A percentile compares a stretch with the other conserved stretches of the same genome.
Conservation (phyloP, 305 asterid species). For the Galium porrigens region DNA sequence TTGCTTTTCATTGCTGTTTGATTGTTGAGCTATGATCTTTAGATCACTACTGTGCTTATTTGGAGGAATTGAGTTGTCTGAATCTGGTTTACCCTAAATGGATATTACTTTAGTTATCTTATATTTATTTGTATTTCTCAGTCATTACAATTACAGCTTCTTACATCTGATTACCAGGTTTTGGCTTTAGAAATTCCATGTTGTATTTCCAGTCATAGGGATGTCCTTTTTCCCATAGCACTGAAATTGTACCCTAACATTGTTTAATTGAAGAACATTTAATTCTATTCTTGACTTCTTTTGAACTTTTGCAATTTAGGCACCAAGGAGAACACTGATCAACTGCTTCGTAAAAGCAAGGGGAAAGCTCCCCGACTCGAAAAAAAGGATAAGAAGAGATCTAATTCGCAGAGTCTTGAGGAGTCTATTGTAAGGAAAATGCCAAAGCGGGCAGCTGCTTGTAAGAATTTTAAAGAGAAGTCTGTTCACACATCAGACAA, state of each 20-base stretch:
- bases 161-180: background rate
- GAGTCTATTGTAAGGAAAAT: conserved; percentile 42
- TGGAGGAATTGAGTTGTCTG: background rate
- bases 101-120: background rate
- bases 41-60: background rate
- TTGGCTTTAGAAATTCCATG: background rate
- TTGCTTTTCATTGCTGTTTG: background rate
- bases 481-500: conserved; percentile 28
- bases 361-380: conserved; percentile 27
- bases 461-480: conserved; percentile 64
- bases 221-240: background rate
- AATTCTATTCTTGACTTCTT: conserved; percentile 1
- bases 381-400: conserved; percentile 39
- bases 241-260: background rate
- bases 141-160: background rate
- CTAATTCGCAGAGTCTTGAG: conserved; percentile 26
- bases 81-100: background rate
- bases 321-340: conserved; percentile 21
- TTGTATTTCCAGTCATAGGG: background rate
- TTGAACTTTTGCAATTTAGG: conserved; percentile 23
- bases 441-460: conserved; percentile 89
- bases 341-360: conserved; percentile 23
- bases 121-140: too few relatives aligned
- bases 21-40: background rate
- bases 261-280: background rate